These are phyloP conservation scores for Aspergillus conjunctus DNA, from an alignment of 495 filamentous ascomycete genomes.

Conservation along the genomic window DNA sequence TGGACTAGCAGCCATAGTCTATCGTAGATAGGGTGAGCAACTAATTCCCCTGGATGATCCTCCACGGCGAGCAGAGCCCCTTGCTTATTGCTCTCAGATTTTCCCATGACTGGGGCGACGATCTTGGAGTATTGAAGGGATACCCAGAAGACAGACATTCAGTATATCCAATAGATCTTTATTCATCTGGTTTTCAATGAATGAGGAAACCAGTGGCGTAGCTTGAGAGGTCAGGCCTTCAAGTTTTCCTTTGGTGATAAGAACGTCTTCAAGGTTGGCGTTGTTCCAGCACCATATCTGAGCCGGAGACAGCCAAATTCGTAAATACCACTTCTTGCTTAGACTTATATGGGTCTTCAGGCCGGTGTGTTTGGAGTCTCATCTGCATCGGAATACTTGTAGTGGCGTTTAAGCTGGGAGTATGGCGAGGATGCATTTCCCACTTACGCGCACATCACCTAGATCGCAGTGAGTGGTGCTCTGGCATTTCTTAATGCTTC, in stretches of 20 bases:
- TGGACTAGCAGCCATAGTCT: no score
- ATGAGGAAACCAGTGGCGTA: slow-evolving; percentile 17
- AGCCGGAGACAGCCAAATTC: no score
- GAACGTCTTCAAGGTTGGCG: no score
- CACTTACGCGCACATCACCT: no score
- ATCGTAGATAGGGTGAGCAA: slow-evolving; percentile 9
- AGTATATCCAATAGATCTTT: slow-evolving; percentile 34
- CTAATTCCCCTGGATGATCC: slow-evolving; percentile 15
- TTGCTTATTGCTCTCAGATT: background rate
- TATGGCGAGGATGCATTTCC: no score
- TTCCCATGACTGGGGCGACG: background rate
- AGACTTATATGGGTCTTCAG: slow-evolving; percentile 23
- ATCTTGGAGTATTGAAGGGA: slow-evolving; percentile 17
- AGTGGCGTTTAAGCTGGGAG: slow-evolving; percentile 9
- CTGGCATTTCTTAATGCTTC: no score
- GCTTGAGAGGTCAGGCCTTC: slow-evolving; percentile 5
- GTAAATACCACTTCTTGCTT: no score
- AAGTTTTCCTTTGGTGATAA: slow-evolving; percentile 23
- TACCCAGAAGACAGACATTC: slow-evolving; percentile 20
- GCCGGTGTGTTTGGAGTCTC: no score
- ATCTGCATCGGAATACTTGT: slow-evolving; percentile 22
- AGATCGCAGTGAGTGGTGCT: no score
- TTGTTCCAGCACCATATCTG: no score
- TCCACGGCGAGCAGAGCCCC: slow-evolving; percentile 22
- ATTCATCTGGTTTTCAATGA: slow-evolving; percentile 27